Evolutionary conservation across 495 filamentous ascomycete species (phyloP), one percentile per base, ranked within the genome.

Genomic region (Talaromyces wortmannii): DNA sequence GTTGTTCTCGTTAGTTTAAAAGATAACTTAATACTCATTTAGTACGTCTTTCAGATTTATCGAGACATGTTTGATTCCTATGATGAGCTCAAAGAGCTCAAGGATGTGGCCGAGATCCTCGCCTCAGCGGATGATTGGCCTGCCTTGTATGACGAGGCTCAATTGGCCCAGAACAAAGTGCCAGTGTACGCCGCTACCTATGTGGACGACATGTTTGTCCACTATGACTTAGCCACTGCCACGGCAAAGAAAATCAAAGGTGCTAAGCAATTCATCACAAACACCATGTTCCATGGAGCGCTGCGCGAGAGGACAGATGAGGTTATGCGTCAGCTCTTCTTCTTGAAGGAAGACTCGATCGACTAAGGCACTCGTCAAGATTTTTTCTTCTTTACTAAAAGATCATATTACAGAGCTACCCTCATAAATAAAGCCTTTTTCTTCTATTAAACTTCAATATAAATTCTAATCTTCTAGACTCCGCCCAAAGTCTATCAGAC

Each of bases 121-220:
- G 94, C 92, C 6, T 56, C 73, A 2, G 74, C 74, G 30, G 63
- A 71, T 7, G 79, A 83, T 48, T 97, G 94, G 92, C 78, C 85
- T 1, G 68, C 75, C 2, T 78, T 97, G 3, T 97, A 95, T 63
- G 82, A 94, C 62, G 76, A 83, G 56, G 77, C 74, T 7, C 83
- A 89, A 62, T 76, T 96, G 16, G 78, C 76, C 6, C 76, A 80
- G 58, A 97, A 97, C 61, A 75, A 86, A 56, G 91, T 97, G 0
- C 92, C 94, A 0, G 88, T 97, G 0, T 97, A 95, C 59, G 85
- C 90, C 6, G 89, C 88, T 0, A 84, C 79, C n/a, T 97, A 85
- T 55, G 63, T 90, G 0, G 89, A 97, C 54, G 92, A 97, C 67
- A 96, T 97, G 91, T 97, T 95, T 61, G 92, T 97, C 31, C 85